phyloP scores from a whole-genome alignment of 2,329 filamentous ascomycete genomes.

The Nakataea oryzae region DNA sequence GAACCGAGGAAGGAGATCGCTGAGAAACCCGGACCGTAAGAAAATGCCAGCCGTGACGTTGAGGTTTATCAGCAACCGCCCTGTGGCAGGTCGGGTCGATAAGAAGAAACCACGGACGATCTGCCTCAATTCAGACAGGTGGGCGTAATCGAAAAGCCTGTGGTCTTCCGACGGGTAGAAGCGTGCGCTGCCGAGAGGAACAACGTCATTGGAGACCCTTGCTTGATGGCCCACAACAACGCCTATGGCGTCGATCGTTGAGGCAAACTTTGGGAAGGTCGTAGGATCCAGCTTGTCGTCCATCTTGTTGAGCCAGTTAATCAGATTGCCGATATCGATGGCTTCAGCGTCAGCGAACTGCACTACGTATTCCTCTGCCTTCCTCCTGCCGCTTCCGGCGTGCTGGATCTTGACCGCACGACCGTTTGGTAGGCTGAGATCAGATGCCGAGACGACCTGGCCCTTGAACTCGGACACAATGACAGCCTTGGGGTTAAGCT shows the following conservation, averaged over 20 bases:
- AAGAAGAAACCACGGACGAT: constrained; percentile 45
- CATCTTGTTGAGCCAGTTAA: constrained; percentile 33
- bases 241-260: constrained; percentile 39
- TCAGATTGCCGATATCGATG: constrained; percentile 27
- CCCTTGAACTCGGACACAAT: constrained; percentile 27
- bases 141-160: constrained; percentile 12
- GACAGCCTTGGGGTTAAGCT: constrained; percentile 24
- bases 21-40: constrained; percentile 24
- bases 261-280: constrained; percentile 36
- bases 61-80: constrained; percentile 41
- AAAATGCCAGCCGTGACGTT: constrained; percentile 47
- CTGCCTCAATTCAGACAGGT: constrained; percentile 15
- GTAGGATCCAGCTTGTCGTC: constrained; percentile 20
- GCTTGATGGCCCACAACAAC: constrained; percentile 34
- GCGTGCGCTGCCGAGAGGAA: constrained; percentile 33
- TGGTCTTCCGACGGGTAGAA: constrained; percentile 32
- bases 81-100: constrained; percentile 41
- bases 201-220: constrained; percentile 25
- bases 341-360: constrained; percentile 27
- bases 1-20: neutral
- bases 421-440: constrained; percentile 25
- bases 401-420: constrained; percentile 25
- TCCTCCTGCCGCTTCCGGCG: constrained; percentile 17
- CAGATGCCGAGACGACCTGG: constrained; percentile 29
- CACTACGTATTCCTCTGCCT: constrained; percentile 26